Evolutionary conservation across 1,284 basidiomycete species (phyloP).

Genomic region (Ceratobasidium papillatum): DNA sequence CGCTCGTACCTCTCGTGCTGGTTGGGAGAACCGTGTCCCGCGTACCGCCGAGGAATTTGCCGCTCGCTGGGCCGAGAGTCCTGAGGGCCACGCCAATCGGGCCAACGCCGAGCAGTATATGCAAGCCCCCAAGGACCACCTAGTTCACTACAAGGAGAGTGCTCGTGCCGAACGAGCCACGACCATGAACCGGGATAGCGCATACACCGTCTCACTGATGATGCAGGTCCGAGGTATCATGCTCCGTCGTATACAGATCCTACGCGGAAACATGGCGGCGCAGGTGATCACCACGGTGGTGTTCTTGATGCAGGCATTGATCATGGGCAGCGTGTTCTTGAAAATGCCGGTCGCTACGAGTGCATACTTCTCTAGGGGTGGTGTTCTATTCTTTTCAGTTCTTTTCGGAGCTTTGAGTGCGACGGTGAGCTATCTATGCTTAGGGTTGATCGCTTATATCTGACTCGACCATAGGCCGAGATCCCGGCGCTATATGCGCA

Average conservation of each 20-base stretch:
- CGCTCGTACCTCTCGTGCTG: slow-evolving; percentile 63
- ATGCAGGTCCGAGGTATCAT: slow-evolving; percentile 76
- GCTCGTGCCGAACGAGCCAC: slow-evolving; percentile 62
- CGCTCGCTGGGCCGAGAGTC: slow-evolving; percentile 58
- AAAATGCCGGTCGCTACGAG: slow-evolving; percentile 66
- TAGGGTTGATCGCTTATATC: not conserved
- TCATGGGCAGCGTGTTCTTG: slow-evolving; percentile 81
- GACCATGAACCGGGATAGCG: slow-evolving; percentile 50
- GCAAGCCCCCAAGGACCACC: slow-evolving; percentile 62
- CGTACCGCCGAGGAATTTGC: slow-evolving; percentile 70
- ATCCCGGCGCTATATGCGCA: slow-evolving; percentile 76
- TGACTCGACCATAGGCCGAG: slow-evolving; percentile 57
- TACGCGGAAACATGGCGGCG: slow-evolving; percentile 63
- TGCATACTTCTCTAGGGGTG: slow-evolving; percentile 82
- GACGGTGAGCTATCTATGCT: slow-evolving; percentile 45
- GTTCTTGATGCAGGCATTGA: slow-evolving; percentile 63
- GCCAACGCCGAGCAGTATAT: slow-evolving; percentile 61
- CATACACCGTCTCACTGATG: slow-evolving; percentile 58
- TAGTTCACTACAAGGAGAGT: slow-evolving; percentile 61
- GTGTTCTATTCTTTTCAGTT: slow-evolving; percentile 60
- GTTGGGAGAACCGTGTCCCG: slow-evolving; percentile 61
- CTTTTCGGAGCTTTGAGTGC: slow-evolving; percentile 58
- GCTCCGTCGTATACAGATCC: slow-evolving; percentile 70
- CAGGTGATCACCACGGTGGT: slow-evolving; percentile 46
- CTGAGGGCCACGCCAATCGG: slow-evolving; percentile 55